Evolutionary conservation across 1,139 yeast genomes (phyloP), one percentile per base, ranked within the genome.

Genomic region (Zygosaccharomyces sapae): DNA sequence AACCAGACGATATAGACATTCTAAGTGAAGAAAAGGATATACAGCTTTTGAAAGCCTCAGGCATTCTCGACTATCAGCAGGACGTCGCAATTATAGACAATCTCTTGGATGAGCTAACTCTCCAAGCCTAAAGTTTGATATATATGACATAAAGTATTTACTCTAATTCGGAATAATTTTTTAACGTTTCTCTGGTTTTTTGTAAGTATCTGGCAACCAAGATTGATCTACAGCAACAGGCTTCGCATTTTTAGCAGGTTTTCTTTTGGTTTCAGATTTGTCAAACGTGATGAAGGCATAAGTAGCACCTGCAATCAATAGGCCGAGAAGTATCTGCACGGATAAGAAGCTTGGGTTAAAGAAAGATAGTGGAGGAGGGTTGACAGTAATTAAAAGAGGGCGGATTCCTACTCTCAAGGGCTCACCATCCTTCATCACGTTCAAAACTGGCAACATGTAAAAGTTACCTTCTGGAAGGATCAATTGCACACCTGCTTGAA

Each of bases 271-370:
- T 20, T 54, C 46, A 38, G 75, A 72, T 40, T 73, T 67, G 49
- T 65, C 68, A 51, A 65, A 61, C 54, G 68, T 58, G 44, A 63
- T 68, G 67, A 77, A 79, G 46, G 69, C 60, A 63, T 81, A 84
- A 38, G 70, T 81, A 40, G 75, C 58, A 31, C 71, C 79, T 42
- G 70, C 82, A 36, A 82, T 52, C 8, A 84, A 67, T 19, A 70
- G 76, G 9, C 71, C 58, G 55, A 86, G 70, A 33, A 86, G 61
- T 12, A 79, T 47, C 61, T 81, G 84, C 56, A 84, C 75, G 40
- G 85, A 66, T 52, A 87, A 66, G 61, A 87, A 76, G 65, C 84
- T 81, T 25, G 90, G 92, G 63, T 85, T 79, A 68, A 84, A 81
- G 49, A 83, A 56, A 0, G 95, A 83, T 57, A 88, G 71, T 46